Percentiles rank a stretch among this genome's conserved stretches.
Evolutionary conservation across 768 basidiomycete genomes (phyloP).

Genomic region (Russula abietina): DNA sequence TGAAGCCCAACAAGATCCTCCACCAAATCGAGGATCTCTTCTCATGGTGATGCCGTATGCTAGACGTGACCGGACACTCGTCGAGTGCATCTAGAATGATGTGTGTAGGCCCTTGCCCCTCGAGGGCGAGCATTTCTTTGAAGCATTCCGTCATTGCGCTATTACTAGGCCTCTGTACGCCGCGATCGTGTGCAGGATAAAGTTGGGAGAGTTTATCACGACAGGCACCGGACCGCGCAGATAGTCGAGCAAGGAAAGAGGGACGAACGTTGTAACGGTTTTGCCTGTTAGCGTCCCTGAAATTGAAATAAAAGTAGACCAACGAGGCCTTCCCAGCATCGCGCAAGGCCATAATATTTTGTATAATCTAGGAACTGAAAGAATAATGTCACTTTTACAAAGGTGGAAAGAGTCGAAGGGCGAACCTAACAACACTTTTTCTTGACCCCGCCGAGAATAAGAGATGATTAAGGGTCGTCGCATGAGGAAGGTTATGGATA

Average conservation of each 20-base stretch:
- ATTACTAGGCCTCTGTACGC: not conserved
- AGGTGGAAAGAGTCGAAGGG: no score
- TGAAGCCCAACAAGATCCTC: not conserved
- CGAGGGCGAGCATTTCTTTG: conserved; percentile 1
- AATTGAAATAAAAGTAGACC: conserved; percentile 5
- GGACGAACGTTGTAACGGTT: not conserved
- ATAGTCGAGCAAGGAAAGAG: conserved; percentile 2
- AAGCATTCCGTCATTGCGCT: not conserved
- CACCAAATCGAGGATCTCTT: no score
- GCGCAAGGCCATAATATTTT: no score
- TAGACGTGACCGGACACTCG: not conserved
- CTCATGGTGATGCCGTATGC: no score
- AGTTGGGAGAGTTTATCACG: not conserved
- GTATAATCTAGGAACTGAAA: no score
- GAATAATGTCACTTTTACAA: no score
- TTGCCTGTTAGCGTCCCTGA: not conserved
- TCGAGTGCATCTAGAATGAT: conserved; percentile 1
- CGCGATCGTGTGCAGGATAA: not conserved
- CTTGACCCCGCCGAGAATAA: no score
- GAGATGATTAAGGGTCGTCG: no score
- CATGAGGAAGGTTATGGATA: no score
- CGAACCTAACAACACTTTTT: no score
- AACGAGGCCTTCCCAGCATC: no score
- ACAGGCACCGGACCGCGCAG: not conserved
- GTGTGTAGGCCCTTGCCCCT: not conserved